Base-by-base conservation (phyloP, 2,329 filamentous ascomycete species). In the Trichoderma endophyticum region DNA sequence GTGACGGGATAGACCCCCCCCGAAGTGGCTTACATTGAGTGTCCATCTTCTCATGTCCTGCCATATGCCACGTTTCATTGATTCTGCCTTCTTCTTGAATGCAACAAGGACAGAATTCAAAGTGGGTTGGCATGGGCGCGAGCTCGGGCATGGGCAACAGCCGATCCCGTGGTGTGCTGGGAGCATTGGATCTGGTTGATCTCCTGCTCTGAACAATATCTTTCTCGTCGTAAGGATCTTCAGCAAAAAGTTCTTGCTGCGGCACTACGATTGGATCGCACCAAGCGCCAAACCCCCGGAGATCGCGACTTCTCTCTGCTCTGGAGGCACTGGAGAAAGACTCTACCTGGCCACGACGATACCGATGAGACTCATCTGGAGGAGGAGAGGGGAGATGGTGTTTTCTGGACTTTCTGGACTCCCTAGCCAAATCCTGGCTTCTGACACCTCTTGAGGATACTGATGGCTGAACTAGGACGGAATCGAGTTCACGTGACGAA, bases 1-100 rank as follows among this genome's bases (percentile, higher is more conserved):
- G 59, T 67, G 62, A 43, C 9, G 30, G 54, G 15, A 8, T 32
- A 18, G n/a, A 9, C 28, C 28, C 24, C 24, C 24, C 24, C n/a
- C 15, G 30, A 39, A 56, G 54, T 26, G 30, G 32, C 71, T 66
- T 67, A 73, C 71, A 26, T 63, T 73, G 71, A 63, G 61, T 39
- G n/a, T 73, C 62, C 71, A 71, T 73, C 34, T 71, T 73, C 26
- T 73, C 68, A 21, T 71, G 65, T 12, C 61, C 51, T 21, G 60
- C 69, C 71, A 73, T 71, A 24, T 70, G 61, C 71, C 71, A 73
- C 26, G 67, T 71, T 21, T 73, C 71, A 48, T 71, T 71, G 21
- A 73, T 73, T 30, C 68, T 65, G 24, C 57, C 56, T 2, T 73
- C 71, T 9, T 73, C 71, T 48, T 73, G 68, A 8, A 39, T 62